Evolutionary conservation across 2,329 filamentous ascomycete species (phyloP).

Genomic region (Talaromyces sp.): DNA sequence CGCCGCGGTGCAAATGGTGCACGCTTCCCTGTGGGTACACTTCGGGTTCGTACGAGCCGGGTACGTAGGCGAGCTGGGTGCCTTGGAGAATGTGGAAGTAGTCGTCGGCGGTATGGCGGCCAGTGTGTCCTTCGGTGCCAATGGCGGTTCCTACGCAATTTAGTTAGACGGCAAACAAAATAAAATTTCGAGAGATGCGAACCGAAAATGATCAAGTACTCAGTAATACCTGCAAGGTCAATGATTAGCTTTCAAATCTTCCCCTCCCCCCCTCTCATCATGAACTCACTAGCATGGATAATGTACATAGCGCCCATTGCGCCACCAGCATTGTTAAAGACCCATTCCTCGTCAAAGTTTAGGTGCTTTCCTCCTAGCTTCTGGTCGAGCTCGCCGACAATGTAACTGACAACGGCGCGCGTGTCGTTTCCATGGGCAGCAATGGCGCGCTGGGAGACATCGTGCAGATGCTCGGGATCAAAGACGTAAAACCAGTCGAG

Average conservation of each 20-base stretch:
- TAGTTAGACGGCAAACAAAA: background rate
- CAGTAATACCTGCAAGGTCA: slow-evolving; percentile 54
- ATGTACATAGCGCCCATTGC: slow-evolving; percentile 92
- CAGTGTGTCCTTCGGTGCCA: slow-evolving; percentile 82
- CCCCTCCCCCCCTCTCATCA: no score
- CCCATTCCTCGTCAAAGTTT: slow-evolving; percentile 72
- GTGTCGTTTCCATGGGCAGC: slow-evolving; percentile 70
- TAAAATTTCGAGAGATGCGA: slow-evolving; percentile 4
- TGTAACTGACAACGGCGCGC: slow-evolving; percentile 60
- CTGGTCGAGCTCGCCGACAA: slow-evolving; percentile 61
- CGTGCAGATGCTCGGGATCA: slow-evolving; percentile 60
- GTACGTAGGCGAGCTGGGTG: slow-evolving; percentile 33
- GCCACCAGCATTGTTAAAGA: slow-evolving; percentile 88
- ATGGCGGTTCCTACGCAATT: slow-evolving; percentile 27
- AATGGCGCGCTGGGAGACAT: slow-evolving; percentile 62
- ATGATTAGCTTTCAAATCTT: background rate
- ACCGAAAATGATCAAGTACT: slow-evolving; percentile 87
- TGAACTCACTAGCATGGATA: slow-evolving; percentile 68
- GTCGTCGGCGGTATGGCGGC: slow-evolving; percentile 86
- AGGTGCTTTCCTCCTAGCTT: slow-evolving; percentile 48
- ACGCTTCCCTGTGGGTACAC: slow-evolving; percentile 33
- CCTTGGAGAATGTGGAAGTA: slow-evolving; percentile 79
- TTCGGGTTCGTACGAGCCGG: slow-evolving; percentile 33
- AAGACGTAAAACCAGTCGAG: slow-evolving; percentile 66
- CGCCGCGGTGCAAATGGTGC: slow-evolving; percentile 50